Conservation (phyloP, 2,329 filamentous ascomycete genomes). For the Ramichloridium luteum region DNA sequence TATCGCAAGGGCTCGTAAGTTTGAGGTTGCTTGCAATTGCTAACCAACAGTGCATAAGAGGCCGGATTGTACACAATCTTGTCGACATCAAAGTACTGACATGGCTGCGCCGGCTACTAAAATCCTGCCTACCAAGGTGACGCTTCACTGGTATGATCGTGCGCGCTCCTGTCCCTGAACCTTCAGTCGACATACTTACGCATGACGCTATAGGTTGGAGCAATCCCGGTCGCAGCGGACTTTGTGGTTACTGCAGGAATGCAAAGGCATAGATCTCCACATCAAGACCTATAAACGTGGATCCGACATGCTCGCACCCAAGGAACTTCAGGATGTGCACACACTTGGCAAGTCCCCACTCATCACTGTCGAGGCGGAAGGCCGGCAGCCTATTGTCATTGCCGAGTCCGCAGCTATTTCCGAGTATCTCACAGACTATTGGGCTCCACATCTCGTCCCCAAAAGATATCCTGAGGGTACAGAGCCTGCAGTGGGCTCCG, state of each 20-base stretch:
- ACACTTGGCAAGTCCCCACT: slow-evolving; percentile 80
- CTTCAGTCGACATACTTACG: not conserved
- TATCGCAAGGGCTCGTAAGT: too few relatives aligned
- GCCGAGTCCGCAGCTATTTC: slow-evolving; percentile 73
- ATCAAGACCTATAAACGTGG: slow-evolving; percentile 65
- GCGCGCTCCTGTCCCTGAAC: not conserved
- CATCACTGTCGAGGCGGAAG: slow-evolving; percentile 48
- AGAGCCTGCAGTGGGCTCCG: slow-evolving; percentile 43
- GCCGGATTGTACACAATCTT: too few relatives aligned
- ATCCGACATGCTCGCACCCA: slow-evolving; percentile 55
- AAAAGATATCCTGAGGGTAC: slow-evolving; percentile 40
- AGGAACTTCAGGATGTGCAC: slow-evolving; percentile 65
- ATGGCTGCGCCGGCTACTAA: too few relatives aligned
- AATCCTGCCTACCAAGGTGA: too few relatives aligned
- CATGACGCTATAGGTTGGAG: slow-evolving; percentile 59
- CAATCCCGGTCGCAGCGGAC: slow-evolving; percentile 72
- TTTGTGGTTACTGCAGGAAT: slow-evolving; percentile 75
- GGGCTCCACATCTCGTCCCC: slow-evolving; percentile 41
- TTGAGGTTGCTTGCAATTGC: too few relatives aligned
- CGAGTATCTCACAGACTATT: slow-evolving; percentile 68
- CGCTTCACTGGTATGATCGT: slow-evolving; percentile 47
- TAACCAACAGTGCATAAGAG: too few relatives aligned
- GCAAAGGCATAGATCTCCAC: slow-evolving; percentile 60
- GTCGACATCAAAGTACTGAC: too few relatives aligned
- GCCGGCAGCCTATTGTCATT: slow-evolving; percentile 45